phyloP scores from a whole-genome alignment of 768 basidiomycete genomes.

The Lentinula detonsa region DNA sequence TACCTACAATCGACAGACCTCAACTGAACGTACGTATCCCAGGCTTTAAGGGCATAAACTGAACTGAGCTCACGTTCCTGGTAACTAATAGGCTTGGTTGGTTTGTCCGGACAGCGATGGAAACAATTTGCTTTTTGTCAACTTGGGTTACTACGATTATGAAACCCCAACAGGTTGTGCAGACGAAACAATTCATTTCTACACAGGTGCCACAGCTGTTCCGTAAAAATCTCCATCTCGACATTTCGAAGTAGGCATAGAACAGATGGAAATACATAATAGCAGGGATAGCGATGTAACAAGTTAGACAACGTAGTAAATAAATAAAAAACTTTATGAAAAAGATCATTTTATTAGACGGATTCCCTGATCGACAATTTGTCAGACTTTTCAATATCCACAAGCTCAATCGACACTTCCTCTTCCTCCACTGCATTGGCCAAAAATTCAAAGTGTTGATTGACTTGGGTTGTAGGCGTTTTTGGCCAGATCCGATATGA shows the following conservation, averaged over 20 bases:
- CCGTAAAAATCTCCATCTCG: background rate
- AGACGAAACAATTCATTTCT: conserved; percentile 26
- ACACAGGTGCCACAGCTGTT: conserved; percentile 1
- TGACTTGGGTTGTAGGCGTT: background rate
- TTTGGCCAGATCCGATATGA: conserved; percentile 7
- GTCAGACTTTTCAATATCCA: background rate
- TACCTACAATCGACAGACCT: conserved; percentile 40
- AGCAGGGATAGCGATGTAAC: background rate
- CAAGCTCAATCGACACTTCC: background rate
- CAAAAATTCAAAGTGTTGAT: conserved; percentile 6
- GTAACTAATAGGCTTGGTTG: conserved; percentile 36
- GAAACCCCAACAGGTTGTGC: conserved; percentile 54
- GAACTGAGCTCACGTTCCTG: background rate
- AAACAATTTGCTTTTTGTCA: conserved; percentile 11
- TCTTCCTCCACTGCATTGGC: conserved; percentile 1
- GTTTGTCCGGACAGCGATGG: conserved; percentile 37
- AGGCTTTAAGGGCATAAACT: background rate
- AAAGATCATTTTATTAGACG: background rate
- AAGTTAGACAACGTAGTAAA: background rate
- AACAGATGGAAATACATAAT: background rate
- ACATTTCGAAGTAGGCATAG: background rate
- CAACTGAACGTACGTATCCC: conserved; percentile 40
- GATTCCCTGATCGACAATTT: background rate
- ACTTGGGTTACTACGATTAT: background rate
- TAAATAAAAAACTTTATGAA: background rate